Base-by-base conservation (phyloP, 768 basidiomycete species). In the Gyrodon lividus region DNA sequence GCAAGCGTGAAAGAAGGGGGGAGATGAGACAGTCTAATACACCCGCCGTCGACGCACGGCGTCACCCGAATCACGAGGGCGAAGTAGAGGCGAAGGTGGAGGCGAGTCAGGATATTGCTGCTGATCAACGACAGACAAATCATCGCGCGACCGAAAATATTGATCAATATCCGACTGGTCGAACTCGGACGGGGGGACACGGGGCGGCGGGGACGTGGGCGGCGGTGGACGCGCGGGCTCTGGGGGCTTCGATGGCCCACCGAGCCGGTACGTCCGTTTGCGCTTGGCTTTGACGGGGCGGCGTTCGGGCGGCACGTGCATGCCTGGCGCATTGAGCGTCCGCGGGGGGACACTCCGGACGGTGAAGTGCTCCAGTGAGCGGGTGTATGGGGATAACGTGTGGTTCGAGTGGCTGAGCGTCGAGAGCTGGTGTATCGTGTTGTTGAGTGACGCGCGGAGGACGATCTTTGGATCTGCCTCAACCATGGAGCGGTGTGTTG, bases 331-430 rank as follows among this genome's bases (percentile, higher is more conserved):
- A 40, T 68, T 60, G 52, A 69, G 65, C 7, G 65, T 63, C 30
- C 82, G 74, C 17, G 86, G 89, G 0, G 92, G 93, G 20, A 87
- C 89, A 52, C 90, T 92, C 28, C 94, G 81, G 12, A 97, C 92
- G 1, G 94, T 92, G 67, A 96, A 95, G 68, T 97, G 93, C 53
- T 89, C 86, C 24, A 93, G 77, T 13, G 87, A 85, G 48, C 92
- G 83, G 6, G 95, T 97, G 68, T 96, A 98, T 0, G 95, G 96
- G 1, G 89, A 92, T 3, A 99, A 74, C 0, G 96, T 99, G 63
- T 97, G 96, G 62, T 97, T 92, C 1, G 92, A 93, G 59, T 86
- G 79, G 17, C 83, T 86, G 41, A 99, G 81, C 4, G 89, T 90
- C 16, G 91, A 87, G 9, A 98, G 74, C 56, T 96, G 91, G 49